A percentile compares a stretch with the other conserved stretches of the same genome.
These are phyloP conservation scores for Sclerotinia trifoliorum DNA, from an alignment of 2,329 filamentous ascomycete genomes.

Conservation along the genomic window DNA sequence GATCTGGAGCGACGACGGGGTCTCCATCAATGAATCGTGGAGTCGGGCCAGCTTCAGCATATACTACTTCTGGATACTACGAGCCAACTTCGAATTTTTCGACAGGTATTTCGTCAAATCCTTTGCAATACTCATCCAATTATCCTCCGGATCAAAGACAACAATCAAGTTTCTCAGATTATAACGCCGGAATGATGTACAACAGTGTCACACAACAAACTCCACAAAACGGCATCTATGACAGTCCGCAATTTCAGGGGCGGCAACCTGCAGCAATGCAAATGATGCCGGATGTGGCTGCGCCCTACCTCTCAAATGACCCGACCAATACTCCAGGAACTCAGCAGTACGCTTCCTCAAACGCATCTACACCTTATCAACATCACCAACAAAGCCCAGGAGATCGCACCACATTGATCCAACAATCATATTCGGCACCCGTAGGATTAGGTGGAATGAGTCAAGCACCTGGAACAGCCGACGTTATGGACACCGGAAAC, in stretches of 20 bases:
- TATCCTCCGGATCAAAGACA: constrained; percentile 53
- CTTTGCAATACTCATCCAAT: constrained; percentile 40
- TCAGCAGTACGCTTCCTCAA: constrained; percentile 51
- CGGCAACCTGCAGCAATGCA: constrained; percentile 76
- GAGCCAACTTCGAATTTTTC: constrained; percentile 53
- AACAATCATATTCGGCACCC: constrained; percentile 49
- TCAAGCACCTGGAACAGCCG: constrained; percentile 41
- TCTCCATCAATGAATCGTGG: constrained; percentile 46
- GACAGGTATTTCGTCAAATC: constrained; percentile 39
- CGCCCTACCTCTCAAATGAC: constrained; percentile 74
- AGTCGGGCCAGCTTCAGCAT: constrained; percentile 51
- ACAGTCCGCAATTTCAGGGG: constrained; percentile 72
- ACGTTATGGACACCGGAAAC: constrained; percentile 57
- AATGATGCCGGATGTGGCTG: constrained; percentile 68
- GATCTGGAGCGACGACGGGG: constrained; percentile 51
- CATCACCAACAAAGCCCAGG: constrained; percentile 53
- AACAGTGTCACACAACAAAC: constrained; percentile 69
- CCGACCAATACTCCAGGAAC: constrained; percentile 57
- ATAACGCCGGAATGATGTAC: constrained; percentile 74
- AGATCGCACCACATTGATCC: constrained; percentile 55
- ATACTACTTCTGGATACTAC: constrained; percentile 57
- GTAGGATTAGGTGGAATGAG: constrained; percentile 51
- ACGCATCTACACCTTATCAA: constrained; percentile 60
- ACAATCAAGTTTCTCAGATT: constrained; percentile 55
- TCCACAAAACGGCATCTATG: constrained; percentile 67